These are phyloP conservation scores for Leavenworthia alabamica DNA, from an alignment of 345 rosid species.

Conservation along the genomic window DNA sequence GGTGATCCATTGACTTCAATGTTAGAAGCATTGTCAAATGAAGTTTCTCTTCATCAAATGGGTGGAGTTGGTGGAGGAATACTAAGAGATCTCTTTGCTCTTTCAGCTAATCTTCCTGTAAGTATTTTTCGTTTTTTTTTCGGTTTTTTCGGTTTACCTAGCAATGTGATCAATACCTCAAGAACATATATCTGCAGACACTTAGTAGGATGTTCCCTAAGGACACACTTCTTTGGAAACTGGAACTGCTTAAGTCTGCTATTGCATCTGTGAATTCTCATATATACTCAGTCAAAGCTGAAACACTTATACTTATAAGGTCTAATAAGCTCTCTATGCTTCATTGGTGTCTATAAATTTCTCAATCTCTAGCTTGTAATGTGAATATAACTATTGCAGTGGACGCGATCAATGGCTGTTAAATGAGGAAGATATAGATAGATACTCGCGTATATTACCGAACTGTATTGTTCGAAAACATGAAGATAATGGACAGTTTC, in stretches of 20 bases:
- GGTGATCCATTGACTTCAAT: constrained; percentile 34
- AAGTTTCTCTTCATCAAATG: no score
- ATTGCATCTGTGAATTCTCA: constrained; percentile 49
- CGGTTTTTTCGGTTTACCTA: no score
- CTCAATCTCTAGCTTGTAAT: no score
- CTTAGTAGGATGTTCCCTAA: constrained; percentile 47
- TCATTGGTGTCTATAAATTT: no score
- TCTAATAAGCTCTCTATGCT: no score
- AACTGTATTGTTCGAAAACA: constrained; percentile 47
- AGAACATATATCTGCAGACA: constrained; percentile 38
- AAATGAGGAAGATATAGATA: constrained; percentile 53
- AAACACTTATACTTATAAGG: constrained; percentile 61
- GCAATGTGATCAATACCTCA: background rate
- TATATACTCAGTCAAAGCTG: constrained; percentile 48
- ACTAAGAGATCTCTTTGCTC: constrained; percentile 21
- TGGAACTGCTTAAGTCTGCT: constrained; percentile 55
- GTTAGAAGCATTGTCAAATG: constrained; percentile 26
- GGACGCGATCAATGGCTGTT: constrained; percentile 66
- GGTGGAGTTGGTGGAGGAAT: constrained; percentile 31
- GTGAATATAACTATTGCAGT: constrained; percentile 36
- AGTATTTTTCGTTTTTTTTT: constrained; percentile 12
- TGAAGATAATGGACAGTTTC: constrained; percentile 57
- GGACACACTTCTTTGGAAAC: constrained; percentile 74
- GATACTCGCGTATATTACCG: constrained; percentile 35
- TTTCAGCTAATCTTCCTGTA: constrained; percentile 36